Base-by-base conservation (phyloP, 805 yeast species). In the Ogataea methylovora region DNA sequence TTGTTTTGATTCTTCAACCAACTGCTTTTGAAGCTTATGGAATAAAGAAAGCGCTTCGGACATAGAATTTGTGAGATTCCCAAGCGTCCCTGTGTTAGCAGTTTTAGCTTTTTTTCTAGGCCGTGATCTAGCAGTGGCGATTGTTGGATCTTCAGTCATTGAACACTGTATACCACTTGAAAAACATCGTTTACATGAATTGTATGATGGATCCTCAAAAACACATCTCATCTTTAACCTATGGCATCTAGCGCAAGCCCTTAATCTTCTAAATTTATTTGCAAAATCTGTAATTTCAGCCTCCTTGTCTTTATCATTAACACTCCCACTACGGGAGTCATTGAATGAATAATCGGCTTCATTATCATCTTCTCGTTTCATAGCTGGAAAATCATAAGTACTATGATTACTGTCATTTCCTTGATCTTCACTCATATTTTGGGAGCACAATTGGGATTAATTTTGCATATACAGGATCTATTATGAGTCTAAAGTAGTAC, bases 191-290 rank as follows among this genome's bases (percentile, higher is more conserved):
- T 59, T 58, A 48, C 79, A 73, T 13, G 70, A 48, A 22, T 49
- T 51, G 41, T 52, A 61, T 13, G 50, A 41, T 2, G 75, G 76
- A 40, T 68, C 67, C 22, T 67, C 69, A 45, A 63, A 73, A 3
- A 65, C 62, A 50, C 79, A 73, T 43, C 69, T 59, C 68, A 69
- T 67, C 44, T 71, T 72, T 15, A 71, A 54, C 20, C 77, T 46
- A 38, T 70, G 72, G 41, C 79, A 73, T 38, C 79, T 51, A 4
- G 77, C 77, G 54, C 79, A 73, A 1, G 78, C 76, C 33, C 72
- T 54, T 21, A 61, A 42, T 36, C 68, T 64, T 36, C 75, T 49
- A 62, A 73, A 71, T 34, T 60, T 61, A 22, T 47, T 52, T 5
- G 71, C 60, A 49, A 70, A 70, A n/a, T 49, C 53, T 2, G 5